A percentile compares a stretch with the other conserved stretches of the same genome.
phyloP scores from a whole-genome alignment of 805 yeast species.

The Barnettozyma botsteinii region DNA sequence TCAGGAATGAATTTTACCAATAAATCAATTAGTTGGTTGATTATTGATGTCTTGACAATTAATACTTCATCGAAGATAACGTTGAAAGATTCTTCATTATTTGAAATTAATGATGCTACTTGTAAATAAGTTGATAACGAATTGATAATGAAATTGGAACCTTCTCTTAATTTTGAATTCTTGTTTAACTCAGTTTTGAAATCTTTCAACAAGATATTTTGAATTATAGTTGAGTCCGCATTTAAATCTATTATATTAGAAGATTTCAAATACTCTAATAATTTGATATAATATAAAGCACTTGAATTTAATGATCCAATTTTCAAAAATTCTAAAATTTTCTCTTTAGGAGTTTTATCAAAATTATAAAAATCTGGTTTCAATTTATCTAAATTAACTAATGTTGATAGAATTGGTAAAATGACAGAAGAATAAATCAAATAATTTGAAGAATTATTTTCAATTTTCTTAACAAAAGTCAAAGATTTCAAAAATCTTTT shows the following conservation, averaged over 20 bases:
- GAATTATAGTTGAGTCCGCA: constrained; percentile 22
- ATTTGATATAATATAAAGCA: constrained; percentile 39
- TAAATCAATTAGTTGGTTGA: constrained; percentile 18
- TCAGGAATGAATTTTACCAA: constrained; percentile 19
- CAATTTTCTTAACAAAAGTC: constrained; percentile 25
- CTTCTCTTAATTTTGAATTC: constrained; percentile 27
- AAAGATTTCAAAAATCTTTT: constrained; percentile 31
- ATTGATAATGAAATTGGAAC: constrained; percentile 27
- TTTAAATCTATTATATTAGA: constrained; percentile 11
- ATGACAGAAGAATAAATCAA: constrained; percentile 42
- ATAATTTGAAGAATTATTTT: constrained; percentile 27
- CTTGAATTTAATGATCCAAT: constrained; percentile 51
- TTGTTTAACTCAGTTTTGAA: constrained; percentile 25
- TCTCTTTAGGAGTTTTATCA: constrained; percentile 41
- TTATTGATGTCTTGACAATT: constrained; percentile 12
- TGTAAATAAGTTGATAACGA: constrained; percentile 27
- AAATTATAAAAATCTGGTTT: constrained; percentile 52
- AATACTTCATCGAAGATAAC: constrained; percentile 17
- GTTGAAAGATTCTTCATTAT: constrained; percentile 1
- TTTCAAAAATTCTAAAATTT: constrained; percentile 40
- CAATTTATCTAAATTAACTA: constrained; percentile 38
- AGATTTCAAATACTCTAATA: constrained; percentile 19
- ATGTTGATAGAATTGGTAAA: constrained; percentile 42
- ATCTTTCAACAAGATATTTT: constrained; percentile 26
- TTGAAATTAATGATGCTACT: not conserved